These are phyloP conservation scores for Cymbidium sinense DNA, from an alignment of 106 monocot species.

Conservation along the genomic window DNA sequence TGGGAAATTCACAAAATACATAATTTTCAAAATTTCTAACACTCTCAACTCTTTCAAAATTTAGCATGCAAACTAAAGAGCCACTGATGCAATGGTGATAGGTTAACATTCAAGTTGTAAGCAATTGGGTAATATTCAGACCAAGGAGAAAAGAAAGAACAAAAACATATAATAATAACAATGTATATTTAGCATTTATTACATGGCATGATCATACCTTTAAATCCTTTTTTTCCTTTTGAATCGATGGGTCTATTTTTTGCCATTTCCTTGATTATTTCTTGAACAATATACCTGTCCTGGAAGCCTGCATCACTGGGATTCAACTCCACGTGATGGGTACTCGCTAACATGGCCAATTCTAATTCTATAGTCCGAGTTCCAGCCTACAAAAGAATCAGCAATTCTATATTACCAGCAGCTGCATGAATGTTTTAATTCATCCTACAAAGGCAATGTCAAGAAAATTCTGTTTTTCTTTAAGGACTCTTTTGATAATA, in stretches of 20 bases:
- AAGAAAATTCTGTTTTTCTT: neutral
- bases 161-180: neutral
- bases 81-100: neutral
- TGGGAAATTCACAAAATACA: too few relatives aligned
- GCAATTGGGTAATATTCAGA: neutral
- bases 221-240: conserved; percentile 80
- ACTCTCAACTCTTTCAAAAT: neutral
- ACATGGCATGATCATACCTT: conserved; percentile 41
- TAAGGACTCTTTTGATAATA: neutral
- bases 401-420: neutral
- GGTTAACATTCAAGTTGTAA: neutral
- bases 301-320: conserved; percentile 98
- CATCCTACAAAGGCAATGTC: neutral
- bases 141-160: neutral
- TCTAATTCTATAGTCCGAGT: conserved; percentile 80
- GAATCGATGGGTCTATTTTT: conserved; percentile 82
- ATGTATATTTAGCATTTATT: neutral
- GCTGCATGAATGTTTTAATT: neutral
- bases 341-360: conserved; percentile 69
- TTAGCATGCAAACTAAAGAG: neutral
- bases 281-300: conserved; percentile 93
- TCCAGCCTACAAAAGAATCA: conserved; percentile 57
- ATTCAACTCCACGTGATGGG: conserved; percentile 86
- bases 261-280: conserved; percentile 98
- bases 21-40: too few relatives aligned